A percentile compares a stretch with the other conserved stretches of the same genome.
phyloP scores from a whole-genome alignment of 1,284 basidiomycete species.

The Wallemia ichthyophaga region DNA sequence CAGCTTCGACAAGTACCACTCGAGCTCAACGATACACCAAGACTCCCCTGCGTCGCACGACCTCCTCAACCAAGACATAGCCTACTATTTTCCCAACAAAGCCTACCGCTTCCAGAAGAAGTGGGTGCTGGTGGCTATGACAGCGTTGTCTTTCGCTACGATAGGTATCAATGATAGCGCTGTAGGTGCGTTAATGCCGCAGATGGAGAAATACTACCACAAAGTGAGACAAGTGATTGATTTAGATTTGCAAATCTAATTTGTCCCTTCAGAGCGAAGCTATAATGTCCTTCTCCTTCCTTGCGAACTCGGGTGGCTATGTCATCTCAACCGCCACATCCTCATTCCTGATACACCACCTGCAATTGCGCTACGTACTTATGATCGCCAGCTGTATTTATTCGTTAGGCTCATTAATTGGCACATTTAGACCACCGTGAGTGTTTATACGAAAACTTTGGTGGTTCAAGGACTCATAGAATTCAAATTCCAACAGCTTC shows the following conservation, averaged over 20 bases:
- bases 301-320: not conserved
- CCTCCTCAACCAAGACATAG: not conserved
- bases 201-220: not conserved
- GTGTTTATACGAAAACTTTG: no score
- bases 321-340: not conserved
- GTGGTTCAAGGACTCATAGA: no score
- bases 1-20: no score
- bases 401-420: not conserved
- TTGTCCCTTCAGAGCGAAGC: not conserved
- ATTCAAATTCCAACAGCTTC: no score
- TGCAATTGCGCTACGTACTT: not conserved
- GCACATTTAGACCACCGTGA: not conserved
- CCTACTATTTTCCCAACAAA: not conserved
- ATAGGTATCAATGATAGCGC: not conserved
- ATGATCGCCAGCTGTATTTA: not conserved
- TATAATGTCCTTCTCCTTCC: not conserved
- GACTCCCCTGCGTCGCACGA: no score
- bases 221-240: not conserved
- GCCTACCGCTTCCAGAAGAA: not conserved
- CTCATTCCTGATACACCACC: not conserved
- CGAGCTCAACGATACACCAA: no score
- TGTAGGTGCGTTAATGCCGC: not conserved
- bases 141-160: not conserved
- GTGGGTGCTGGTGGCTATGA: not conserved
- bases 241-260: no score